Evolutionary conservation across 2,329 filamentous ascomycete genomes (phyloP).

Genomic region (Cladosporium sp.): DNA sequence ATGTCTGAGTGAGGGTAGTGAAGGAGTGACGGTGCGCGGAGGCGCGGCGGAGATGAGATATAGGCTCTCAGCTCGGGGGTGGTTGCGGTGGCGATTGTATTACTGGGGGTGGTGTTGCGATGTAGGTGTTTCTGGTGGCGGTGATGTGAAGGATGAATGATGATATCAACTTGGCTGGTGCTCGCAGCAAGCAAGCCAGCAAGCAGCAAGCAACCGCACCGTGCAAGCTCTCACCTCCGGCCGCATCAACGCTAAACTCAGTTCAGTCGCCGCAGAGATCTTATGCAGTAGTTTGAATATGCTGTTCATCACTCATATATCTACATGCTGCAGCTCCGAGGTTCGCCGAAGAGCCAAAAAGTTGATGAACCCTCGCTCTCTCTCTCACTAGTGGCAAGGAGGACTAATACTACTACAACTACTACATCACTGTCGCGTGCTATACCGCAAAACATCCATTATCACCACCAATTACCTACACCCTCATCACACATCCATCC

Average conservation of each 20-base stretch:
- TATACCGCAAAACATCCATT: background rate
- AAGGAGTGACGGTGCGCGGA: slow-evolving; percentile 14
- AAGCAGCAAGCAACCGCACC: background rate
- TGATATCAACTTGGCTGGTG: slow-evolving; percentile 18
- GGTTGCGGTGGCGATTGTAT: background rate
- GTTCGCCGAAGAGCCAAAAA: slow-evolving; percentile 19
- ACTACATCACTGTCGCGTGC: slow-evolving; percentile 9
- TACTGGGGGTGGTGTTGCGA: slow-evolving; percentile 5
- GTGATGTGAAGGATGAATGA: slow-evolving; percentile 3
- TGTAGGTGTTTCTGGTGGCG: background rate
- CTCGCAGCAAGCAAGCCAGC: background rate
- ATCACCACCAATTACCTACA: background rate
- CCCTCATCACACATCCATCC: background rate
- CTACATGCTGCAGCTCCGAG: slow-evolving; percentile 9
- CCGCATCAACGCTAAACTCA: slow-evolving; percentile 1
- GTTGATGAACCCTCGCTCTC: slow-evolving; percentile 10
- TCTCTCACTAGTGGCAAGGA: slow-evolving; percentile 18
- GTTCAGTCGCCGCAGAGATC: background rate
- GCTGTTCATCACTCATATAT: background rate
- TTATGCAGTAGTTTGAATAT: background rate
- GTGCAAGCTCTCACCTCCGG: background rate
- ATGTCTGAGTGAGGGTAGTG: slow-evolving; percentile 11
- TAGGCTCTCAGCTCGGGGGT: slow-evolving; percentile 4
- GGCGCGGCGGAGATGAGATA: slow-evolving; percentile 1
- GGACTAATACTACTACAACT: slow-evolving; percentile 6